Conservation (phyloP, 2,329 filamentous ascomycete species). For the Akanthomyces lecanii region DNA sequence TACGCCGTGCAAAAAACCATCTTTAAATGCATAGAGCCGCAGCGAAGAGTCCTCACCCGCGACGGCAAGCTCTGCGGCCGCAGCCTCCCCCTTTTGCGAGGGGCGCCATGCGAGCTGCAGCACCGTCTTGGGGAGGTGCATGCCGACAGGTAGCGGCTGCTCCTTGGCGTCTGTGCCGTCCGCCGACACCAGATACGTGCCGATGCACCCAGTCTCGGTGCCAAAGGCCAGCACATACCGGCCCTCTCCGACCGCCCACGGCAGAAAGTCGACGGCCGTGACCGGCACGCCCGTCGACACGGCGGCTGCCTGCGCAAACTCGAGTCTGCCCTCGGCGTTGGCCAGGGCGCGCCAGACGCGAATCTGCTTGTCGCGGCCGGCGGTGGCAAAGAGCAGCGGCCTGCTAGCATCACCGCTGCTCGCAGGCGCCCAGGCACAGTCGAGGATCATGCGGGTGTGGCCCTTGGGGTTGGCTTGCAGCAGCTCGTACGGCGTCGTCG, state of each 20-base stretch:
- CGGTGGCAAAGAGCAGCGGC: conserved; percentile 68
- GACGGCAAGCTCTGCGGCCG: conserved; percentile 43
- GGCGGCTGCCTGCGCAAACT: conserved; percentile 50
- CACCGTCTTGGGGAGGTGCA: conserved; percentile 60
- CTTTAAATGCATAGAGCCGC: conserved; percentile 48
- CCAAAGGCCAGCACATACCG: conserved; percentile 50
- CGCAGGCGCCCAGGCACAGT: conserved; percentile 74
- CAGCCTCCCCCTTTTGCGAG: conserved; percentile 22
- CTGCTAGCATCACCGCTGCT: conserved; percentile 28
- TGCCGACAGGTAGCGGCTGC: conserved; percentile 31
- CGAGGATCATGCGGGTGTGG: conserved; percentile 88
- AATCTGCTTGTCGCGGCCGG: conserved; percentile 81
- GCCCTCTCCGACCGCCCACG: conserved; percentile 26
- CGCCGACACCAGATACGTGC: conserved; percentile 38
- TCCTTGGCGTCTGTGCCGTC: conserved; percentile 37
- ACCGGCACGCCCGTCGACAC: conserved; percentile 57
- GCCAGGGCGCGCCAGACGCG: conserved; percentile 58
- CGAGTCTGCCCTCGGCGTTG: conserved; percentile 28
- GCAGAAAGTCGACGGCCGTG: conserved; percentile 66
- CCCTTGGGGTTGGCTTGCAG: conserved; percentile 72
- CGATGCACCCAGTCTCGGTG: conserved; percentile 50
- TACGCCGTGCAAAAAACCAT: conserved; percentile 23
- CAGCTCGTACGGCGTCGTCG: conserved; percentile 47
- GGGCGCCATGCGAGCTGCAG: conserved; percentile 69
- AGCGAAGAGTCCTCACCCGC: conserved; percentile 60